Percentiles rank a stretch among this genome's conserved stretches.
Evolutionary conservation across 2,329 filamentous ascomycete genomes (phyloP).

Genomic region (Acarospora socialis): DNA sequence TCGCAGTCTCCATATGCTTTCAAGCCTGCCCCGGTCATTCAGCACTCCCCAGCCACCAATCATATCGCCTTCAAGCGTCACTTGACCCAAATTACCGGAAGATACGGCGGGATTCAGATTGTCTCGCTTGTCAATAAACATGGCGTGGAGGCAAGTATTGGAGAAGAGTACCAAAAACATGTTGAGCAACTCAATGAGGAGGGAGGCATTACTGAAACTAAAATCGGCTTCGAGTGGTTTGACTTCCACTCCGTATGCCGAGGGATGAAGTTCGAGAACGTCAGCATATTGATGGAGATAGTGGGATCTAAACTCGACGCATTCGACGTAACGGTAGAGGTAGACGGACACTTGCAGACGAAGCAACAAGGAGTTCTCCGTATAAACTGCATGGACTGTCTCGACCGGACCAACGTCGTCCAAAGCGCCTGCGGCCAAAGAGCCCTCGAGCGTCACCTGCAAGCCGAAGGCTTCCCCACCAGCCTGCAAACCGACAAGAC

Average conservation of each 20-base stretch:
- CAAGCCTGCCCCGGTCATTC: slow-evolving; percentile 69
- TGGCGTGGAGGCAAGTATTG: slow-evolving; percentile 66
- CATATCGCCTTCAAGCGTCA: slow-evolving; percentile 65
- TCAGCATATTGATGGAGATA: slow-evolving; percentile 60
- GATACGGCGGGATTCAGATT: slow-evolving; percentile 65
- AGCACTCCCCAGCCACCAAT: slow-evolving; percentile 69
- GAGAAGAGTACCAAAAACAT: slow-evolving; percentile 59
- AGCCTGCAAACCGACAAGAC: slow-evolving; percentile 60
- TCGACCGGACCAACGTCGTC: slow-evolving; percentile 91
- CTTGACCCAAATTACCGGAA: slow-evolving; percentile 52
- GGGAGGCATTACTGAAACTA: slow-evolving; percentile 34
- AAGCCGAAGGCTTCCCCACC: slow-evolving; percentile 60
- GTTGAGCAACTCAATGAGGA: slow-evolving; percentile 53
- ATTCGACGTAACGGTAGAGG: slow-evolving; percentile 55
- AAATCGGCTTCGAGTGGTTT: slow-evolving; percentile 79
- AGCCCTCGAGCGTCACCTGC: slow-evolving; percentile 67
- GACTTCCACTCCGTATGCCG: slow-evolving; percentile 88
- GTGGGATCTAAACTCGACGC: slow-evolving; percentile 53
- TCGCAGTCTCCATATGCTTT: slow-evolving; percentile 88
- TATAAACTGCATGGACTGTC: slow-evolving; percentile 97
- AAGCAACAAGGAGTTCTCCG: slow-evolving; percentile 65
- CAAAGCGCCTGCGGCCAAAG: slow-evolving; percentile 81
- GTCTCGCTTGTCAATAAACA: slow-evolving; percentile 83
- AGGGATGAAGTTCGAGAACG: slow-evolving; percentile 97
- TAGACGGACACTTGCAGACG: slow-evolving; percentile 28